phyloP scores from a whole-genome alignment of 2,329 filamentous ascomycete genomes.

The Aureobasidium sp. region DNA sequence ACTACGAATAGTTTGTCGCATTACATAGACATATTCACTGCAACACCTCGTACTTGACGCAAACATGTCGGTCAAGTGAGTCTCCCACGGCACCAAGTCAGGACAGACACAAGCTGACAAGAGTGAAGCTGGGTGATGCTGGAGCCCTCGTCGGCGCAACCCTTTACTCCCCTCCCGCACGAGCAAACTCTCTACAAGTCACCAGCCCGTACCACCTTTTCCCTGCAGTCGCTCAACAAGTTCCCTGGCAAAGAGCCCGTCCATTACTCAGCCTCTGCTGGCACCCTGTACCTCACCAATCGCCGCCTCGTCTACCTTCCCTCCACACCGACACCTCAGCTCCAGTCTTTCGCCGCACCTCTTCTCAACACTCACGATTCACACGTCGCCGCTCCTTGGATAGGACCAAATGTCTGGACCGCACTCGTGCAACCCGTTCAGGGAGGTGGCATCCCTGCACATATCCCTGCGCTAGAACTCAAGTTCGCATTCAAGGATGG shows the following conservation, averaged over 20 bases:
- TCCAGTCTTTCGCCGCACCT: conserved; percentile 84
- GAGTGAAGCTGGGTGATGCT: conserved; percentile 84
- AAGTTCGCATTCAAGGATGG: conserved; percentile 90
- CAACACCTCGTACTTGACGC: not conserved
- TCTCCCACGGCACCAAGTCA: not conserved
- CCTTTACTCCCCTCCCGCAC: conserved; percentile 75
- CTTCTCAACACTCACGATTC: conserved; percentile 82
- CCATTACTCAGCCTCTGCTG: conserved; percentile 19
- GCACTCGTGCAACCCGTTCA: conserved; percentile 70
- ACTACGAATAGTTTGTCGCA: not conserved
- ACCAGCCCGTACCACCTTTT: conserved; percentile 67
- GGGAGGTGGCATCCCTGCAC: conserved; percentile 71
- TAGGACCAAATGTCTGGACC: conserved; percentile 86
- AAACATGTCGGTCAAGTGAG: conserved; percentile 15
- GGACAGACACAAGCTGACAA: conserved; percentile 15
- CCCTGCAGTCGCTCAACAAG: conserved; percentile 61
- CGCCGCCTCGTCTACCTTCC: conserved; percentile 80
- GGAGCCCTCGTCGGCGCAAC: conserved; percentile 42
- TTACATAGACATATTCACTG: not conserved
- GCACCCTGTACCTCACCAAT: conserved; percentile 21
- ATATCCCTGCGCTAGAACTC: conserved; percentile 65
- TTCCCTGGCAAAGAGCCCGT: conserved; percentile 25
- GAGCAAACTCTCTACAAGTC: conserved; percentile 77
- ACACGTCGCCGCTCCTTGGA: conserved; percentile 79
- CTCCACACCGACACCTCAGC: conserved; percentile 52